Evolutionary conservation across 176 grass and related monocot species (phyloP).

Genomic region (Lolium perenne): DNA sequence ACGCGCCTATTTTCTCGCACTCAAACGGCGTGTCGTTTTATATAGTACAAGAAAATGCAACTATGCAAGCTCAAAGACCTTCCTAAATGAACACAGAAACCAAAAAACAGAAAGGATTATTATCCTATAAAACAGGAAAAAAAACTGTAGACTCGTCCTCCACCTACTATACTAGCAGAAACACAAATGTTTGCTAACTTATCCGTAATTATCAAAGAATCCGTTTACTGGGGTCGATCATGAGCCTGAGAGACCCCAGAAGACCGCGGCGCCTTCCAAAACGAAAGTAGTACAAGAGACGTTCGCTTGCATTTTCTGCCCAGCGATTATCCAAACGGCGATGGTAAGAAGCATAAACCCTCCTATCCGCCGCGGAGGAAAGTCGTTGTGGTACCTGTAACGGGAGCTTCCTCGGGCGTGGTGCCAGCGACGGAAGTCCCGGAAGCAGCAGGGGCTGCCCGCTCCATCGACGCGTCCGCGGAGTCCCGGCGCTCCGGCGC

Average conservation of each 20-base stretch:
- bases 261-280: neutral
- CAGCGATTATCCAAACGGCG: neutral
- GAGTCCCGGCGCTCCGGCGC: neutral
- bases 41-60: neutral
- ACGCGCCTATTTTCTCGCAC: neutral
- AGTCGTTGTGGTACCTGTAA: conserved; percentile 20
- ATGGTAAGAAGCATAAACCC: conserved; percentile 20
- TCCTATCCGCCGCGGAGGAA: conserved; percentile 22
- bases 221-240: no score
- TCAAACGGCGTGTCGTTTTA: neutral
- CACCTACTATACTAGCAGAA: no score
- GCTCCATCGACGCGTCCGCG: conserved; percentile 17
- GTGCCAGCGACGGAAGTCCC: neutral
- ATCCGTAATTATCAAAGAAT: no score
- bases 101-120: neutral
- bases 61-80: neutral
- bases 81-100: neutral
- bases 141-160: no score
- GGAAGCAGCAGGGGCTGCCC: neutral
- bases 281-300: neutral
- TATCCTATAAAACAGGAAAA: neutral
- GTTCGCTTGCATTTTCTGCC: neutral
- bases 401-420: neutral
- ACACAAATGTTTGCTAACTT: no score
- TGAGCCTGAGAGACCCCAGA: neutral